Conservation (phyloP, 2,329 filamentous ascomycete genomes). For the Penicillium fuscoglaucum region DNA sequence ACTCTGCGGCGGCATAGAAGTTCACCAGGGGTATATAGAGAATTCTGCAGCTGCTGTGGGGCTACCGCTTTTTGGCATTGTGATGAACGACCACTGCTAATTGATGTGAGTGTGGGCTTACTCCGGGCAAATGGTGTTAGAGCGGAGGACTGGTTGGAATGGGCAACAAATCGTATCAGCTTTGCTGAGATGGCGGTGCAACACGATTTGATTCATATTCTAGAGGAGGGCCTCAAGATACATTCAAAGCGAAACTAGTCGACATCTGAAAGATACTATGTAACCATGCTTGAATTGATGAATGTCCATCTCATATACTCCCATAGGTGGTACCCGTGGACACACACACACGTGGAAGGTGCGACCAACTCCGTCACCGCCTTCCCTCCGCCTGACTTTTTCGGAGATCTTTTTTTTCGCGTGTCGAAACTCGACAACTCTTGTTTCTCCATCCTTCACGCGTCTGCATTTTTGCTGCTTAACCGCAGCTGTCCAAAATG, state of each 20-base stretch:
- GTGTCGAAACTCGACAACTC: neutral
- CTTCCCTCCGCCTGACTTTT: constrained; percentile 5
- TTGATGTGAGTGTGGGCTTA: constrained; percentile 66
- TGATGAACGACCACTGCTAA: constrained; percentile 53
- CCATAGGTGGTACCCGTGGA: neutral
- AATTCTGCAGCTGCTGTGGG: constrained; percentile 64
- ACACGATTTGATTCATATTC: constrained; percentile 29
- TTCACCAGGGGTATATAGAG: constrained; percentile 54
- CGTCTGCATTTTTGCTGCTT: constrained; percentile 1
- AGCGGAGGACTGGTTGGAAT: constrained; percentile 62
- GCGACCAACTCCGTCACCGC: constrained; percentile 4
- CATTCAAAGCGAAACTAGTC: neutral
- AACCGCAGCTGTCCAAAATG: constrained; percentile 1
- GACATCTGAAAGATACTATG: neutral
- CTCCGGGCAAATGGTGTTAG: constrained; percentile 54
- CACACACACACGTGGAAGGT: neutral
- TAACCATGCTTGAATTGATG: neutral
- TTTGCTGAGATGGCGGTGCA: constrained; percentile 57
- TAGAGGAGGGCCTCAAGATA: constrained; percentile 26
- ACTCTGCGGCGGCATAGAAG: constrained; percentile 57
- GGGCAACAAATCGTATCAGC: constrained; percentile 60
- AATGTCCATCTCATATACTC: neutral
- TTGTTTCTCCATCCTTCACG: neutral
- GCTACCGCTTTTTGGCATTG: constrained; percentile 66
- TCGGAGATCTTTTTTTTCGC: constrained; percentile 16